Percentiles rank a stretch among this genome's conserved stretches.
Conservation (phyloP, 345 rosid species). For the Sonneratia alba region DNA sequence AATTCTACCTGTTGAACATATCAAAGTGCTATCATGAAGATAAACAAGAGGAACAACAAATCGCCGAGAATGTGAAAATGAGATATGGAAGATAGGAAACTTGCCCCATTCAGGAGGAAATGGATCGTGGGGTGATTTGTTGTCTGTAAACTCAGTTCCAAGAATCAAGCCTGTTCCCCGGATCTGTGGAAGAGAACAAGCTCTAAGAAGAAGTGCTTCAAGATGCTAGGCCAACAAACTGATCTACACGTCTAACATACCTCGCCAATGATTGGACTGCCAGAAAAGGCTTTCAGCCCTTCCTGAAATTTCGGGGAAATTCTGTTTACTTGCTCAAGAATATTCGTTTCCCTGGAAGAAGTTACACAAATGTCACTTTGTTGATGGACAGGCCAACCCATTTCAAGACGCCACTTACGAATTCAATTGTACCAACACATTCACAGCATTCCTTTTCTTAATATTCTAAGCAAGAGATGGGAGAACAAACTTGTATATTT, state of each 20-base stretch:
- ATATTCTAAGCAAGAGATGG: background rate
- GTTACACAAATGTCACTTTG: background rate
- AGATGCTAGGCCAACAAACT: background rate
- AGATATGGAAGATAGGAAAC: constrained; percentile 7
- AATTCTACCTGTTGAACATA: background rate
- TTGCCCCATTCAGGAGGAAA: constrained; percentile 98
- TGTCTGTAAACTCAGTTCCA: constrained; percentile 77
- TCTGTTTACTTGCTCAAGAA: constrained; percentile 43
- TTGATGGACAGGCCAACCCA: background rate
- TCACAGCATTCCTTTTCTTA: background rate
- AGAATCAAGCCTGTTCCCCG: constrained; percentile 89
- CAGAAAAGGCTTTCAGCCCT: constrained; percentile 67
- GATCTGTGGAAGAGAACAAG: constrained; percentile 40
- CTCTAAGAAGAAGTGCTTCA: background rate
- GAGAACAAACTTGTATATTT: constrained; percentile 53
- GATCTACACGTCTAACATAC: constrained; percentile 22
- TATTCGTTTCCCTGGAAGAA: constrained; percentile 67
- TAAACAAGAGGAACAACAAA: background rate
- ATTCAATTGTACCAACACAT: background rate
- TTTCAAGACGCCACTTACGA: background rate
- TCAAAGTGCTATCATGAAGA: background rate
- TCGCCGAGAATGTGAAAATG: background rate
- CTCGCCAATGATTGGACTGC: constrained; percentile 91
- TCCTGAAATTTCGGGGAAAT: constrained; percentile 74
- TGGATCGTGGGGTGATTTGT: constrained; percentile 78